These are phyloP conservation scores for Lachancea meyersii DNA, from an alignment of 805 yeast species.

Conservation along the genomic window DNA sequence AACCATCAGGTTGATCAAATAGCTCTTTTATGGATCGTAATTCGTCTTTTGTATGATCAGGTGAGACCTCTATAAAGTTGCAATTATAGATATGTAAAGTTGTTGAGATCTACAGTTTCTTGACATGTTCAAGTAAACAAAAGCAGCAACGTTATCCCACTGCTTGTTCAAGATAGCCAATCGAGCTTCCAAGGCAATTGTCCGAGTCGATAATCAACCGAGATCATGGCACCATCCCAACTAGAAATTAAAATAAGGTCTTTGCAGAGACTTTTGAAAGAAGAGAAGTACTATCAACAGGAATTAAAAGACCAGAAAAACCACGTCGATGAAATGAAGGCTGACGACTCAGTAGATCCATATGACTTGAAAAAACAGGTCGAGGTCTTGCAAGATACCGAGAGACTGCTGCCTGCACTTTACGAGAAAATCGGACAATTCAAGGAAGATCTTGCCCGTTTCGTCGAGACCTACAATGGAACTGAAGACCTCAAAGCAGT, in stretches of 20 bases:
- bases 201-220: background rate
- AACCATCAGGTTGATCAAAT: background rate
- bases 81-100: background rate
- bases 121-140: background rate
- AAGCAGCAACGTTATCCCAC: background rate
- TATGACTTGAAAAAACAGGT: constrained; percentile 56
- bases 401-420: constrained; percentile 45
- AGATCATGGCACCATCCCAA: constrained; percentile 58
- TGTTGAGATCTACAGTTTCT: background rate
- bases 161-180: background rate
- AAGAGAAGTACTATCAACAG: constrained; percentile 51
- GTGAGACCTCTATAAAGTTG: background rate
- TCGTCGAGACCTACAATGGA: constrained; percentile 35
- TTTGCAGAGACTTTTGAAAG: constrained; percentile 60
- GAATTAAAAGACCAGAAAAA: constrained; percentile 52
- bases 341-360: constrained; percentile 43
- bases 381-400: constrained; percentile 50
- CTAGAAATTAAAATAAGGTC: constrained; percentile 69
- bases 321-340: constrained; percentile 42
- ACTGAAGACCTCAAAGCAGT: constrained; percentile 30
- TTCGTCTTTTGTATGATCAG: background rate
- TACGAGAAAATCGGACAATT: constrained; percentile 39
- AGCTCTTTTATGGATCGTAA: background rate
- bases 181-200: background rate
- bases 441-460: constrained; percentile 35